Evolutionary conservation across 352 stramenopile genomes (phyloP), one percentile per base, ranked within the genome.

Genomic region (Phytophthora multivora): DNA sequence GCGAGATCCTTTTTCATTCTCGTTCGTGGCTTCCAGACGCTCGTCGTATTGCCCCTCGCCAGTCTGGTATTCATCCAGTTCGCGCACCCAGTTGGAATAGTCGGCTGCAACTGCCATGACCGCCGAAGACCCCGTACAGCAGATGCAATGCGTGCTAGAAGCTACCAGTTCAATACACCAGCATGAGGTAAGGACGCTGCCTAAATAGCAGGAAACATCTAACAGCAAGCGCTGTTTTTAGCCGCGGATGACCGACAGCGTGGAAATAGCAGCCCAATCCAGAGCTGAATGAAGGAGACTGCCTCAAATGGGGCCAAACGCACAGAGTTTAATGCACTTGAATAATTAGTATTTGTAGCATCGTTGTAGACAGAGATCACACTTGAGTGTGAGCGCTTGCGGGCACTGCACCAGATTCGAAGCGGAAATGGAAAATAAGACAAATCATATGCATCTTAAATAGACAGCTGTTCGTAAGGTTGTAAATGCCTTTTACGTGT

Each of bases 21-120:
- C 39, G 10, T 57, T 11, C 9, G 40, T 23, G 31, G 16, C 23
- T 55, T 83, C 71, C 4, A 76, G 35, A 10, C 75, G 71, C 13
- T 68, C 59, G 26, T 80, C 72, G 40, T 69, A 63, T 31, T 73
- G 58, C n/a, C 72, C 75, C 2, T 61, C 45, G 12, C 48, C 55
- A 33, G 50, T 67, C 63, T 86, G 72, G 51, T 84, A 86, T 25
- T 71, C 63, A 50, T 89, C 73, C 16, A 89, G 75, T 59, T 89
- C 79, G 19, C 74, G 68, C 42, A 86, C 79, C 79, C 79, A 89
- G 10, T 63, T 63, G 0, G 77, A 71, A 55, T 79, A 86, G 21
- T 86, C 69, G 45, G 69, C 53, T 8, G 77, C 59, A 38, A 77
- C 71, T 33, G 68, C 49, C 63, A 73, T 73, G 9, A 19, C 4